Base-by-base conservation (phyloP, 78 protist genomes). In the Dictyostelium purpureum region DNA sequence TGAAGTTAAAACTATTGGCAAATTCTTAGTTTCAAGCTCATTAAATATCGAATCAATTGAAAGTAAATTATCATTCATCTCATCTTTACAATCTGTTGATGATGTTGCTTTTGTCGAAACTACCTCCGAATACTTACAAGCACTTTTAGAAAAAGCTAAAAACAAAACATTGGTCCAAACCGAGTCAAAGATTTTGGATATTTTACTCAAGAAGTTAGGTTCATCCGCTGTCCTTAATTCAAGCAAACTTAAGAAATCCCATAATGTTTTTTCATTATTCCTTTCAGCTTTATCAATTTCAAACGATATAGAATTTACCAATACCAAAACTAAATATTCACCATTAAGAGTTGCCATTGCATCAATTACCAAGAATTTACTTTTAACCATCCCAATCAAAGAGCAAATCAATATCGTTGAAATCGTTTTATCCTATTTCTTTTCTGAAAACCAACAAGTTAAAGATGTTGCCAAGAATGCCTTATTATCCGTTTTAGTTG, bases 381-480 rank as follows among this genome's bases (percentile, higher is more conserved):
- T 79, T 10, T 35, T 35, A 3, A 40, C 61, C 2, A 11, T 83
- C 21, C 52, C 90, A 52, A 7, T 40, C 24, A 83, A 69, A 38
- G 79, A 69, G 4, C 90, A 83, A 83, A 56, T 40, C 5, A 21
- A 19, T 7, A 12, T 83, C 2, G 56, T 71, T 31, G 90, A 83
- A 75, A 56, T 2, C 0, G n/a, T 83, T 38, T n/a, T 70, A 2
- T 51, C 77, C 4, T 63, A 52, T 6, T 42, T 70, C 9, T 40
- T 63, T 18, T 66, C 76, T 0, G 61, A 71, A 4, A 28, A 16
- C 5, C 26, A 21, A 31, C 45, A n/a, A 37, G 37, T 65, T 69
- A 47, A 75, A 31, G 47, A 65, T 18, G 11, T 51, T n/a, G 73
- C 89, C 0, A 21, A n/a, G 40, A 33, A 37, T 4, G 35, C 40